Conservation (phyloP, 139 green algal species). For the Auxenochlorella pyrenoidosa region DNA sequence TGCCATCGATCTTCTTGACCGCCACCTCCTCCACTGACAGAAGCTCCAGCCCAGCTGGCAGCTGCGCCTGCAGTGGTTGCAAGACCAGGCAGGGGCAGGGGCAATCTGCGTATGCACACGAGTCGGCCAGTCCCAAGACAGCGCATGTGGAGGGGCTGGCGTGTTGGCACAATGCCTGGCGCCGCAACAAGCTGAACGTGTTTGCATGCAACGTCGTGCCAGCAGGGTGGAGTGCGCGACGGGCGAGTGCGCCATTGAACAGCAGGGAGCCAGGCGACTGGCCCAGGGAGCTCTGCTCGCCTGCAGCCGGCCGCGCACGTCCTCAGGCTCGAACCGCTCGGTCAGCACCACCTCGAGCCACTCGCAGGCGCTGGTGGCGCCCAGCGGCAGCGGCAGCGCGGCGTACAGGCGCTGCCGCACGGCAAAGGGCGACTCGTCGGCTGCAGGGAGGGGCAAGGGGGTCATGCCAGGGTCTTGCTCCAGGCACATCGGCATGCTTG, state of each 20-base stretch:
- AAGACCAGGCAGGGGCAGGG: background rate
- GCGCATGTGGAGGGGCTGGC: too few relatives aligned
- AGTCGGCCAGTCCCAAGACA: too few relatives aligned
- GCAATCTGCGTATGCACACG: background rate
- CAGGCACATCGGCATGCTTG: too few relatives aligned
- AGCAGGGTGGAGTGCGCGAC: too few relatives aligned
- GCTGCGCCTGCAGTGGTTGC: conserved; percentile 35
- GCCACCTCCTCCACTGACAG: conserved; percentile 44
- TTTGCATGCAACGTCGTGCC: too few relatives aligned
- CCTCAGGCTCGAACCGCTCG: conserved; percentile 29
- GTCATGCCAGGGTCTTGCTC: too few relatives aligned
- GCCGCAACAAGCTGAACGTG: too few relatives aligned
- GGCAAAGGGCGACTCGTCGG: conserved; percentile 59
- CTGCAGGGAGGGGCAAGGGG: background rate
- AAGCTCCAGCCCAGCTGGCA: conserved; percentile 54
- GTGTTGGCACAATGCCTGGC: too few relatives aligned
- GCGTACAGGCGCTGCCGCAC: conserved; percentile 59
- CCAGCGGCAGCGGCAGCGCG: conserved; percentile 64
- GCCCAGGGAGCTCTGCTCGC: background rate
- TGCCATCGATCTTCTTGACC: conserved; percentile 58
- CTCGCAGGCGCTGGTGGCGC: conserved; percentile 62
- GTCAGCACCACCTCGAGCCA: conserved; percentile 63
- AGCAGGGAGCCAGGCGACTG: too few relatives aligned
- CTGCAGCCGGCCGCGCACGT: conserved; percentile 47
- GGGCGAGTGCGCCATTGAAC: too few relatives aligned